These are phyloP conservation scores for Lentinus polychrous DNA, from an alignment of 1,284 basidiomycete species.

Conservation along the genomic window DNA sequence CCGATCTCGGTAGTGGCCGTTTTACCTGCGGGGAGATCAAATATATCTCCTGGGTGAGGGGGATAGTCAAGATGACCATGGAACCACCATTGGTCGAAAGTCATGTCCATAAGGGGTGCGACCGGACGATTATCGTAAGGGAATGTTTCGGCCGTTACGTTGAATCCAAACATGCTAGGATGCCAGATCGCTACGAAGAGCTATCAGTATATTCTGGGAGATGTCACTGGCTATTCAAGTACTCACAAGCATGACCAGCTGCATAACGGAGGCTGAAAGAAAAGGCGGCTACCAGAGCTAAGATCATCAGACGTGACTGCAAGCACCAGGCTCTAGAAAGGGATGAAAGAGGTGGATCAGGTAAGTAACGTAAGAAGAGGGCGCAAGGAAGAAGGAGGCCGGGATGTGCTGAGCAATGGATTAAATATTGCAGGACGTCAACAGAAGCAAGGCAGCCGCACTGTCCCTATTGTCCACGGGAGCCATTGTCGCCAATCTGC, in stretches of 20 bases:
- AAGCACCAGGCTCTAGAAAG: too few relatives aligned
- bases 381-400: too few relatives aligned
- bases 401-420: too few relatives aligned
- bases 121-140: constrained; percentile 36
- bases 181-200: constrained; percentile 25
- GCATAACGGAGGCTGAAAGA: background rate
- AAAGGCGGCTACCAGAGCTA: background rate
- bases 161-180: constrained; percentile 45
- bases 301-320: too few relatives aligned
- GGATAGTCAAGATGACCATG: constrained; percentile 56
- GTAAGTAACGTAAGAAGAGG: too few relatives aligned
- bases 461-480: too few relatives aligned
- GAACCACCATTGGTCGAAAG: constrained; percentile 70
- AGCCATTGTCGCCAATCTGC: too few relatives aligned
- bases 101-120: constrained; percentile 31
- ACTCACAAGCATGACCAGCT: constrained; percentile 3
- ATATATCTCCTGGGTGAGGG: constrained; percentile 49
- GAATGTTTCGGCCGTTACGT: constrained; percentile 46
- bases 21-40: constrained; percentile 51
- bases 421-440: too few relatives aligned
- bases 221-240: background rate
- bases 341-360: too few relatives aligned
- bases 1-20: constrained; percentile 47
- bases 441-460: too few relatives aligned
- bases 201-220: background rate